Evolutionary conservation across 202 grass and related monocot genomes (phyloP).

Genomic region (Digitaria exilis): DNA sequence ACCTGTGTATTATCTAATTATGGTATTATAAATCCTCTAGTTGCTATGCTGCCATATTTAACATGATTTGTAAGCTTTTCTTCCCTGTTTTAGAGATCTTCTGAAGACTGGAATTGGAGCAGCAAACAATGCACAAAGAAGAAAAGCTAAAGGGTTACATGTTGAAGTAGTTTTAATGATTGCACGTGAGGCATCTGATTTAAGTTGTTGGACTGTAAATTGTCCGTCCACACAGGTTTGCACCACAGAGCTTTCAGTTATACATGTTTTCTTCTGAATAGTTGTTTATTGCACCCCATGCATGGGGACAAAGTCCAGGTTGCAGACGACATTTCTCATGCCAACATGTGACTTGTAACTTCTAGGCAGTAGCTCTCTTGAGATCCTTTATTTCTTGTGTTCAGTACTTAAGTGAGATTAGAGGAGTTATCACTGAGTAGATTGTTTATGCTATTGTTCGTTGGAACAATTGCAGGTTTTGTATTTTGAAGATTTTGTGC

Average conservation of each 20-base stretch:
- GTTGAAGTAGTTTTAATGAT: conserved; percentile 59
- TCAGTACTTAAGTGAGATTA: background rate
- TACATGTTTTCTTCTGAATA: background rate
- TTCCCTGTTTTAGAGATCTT: conserved; percentile 51
- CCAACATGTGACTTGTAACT: background rate
- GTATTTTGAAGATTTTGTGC: conserved; percentile 76
- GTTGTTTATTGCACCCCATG: background rate
- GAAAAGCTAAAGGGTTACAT: conserved; percentile 40
- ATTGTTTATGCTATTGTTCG: conserved; percentile 17
- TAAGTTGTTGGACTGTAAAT: conserved; percentile 44
- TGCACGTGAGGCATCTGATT: conserved; percentile 42
- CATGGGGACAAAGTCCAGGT: background rate
- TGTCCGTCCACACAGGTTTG: conserved; percentile 60
- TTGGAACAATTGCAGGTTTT: conserved; percentile 59
- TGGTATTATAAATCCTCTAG: background rate
- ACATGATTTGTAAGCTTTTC: background rate
- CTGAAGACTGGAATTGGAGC: conserved; percentile 57
- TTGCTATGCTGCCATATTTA: conserved; percentile 1
- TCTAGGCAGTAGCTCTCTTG: background rate
- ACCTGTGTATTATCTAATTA: conserved; percentile 9
- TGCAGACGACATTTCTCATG: background rate
- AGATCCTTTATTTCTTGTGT: conserved; percentile 1
- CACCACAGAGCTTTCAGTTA: conserved; percentile 3
- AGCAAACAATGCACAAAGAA: conserved; percentile 37
- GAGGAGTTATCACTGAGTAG: background rate